These are phyloP conservation scores for Ganoderma multipileum DNA, from an alignment of 1,284 basidiomycete genomes.

Conservation along the genomic window DNA sequence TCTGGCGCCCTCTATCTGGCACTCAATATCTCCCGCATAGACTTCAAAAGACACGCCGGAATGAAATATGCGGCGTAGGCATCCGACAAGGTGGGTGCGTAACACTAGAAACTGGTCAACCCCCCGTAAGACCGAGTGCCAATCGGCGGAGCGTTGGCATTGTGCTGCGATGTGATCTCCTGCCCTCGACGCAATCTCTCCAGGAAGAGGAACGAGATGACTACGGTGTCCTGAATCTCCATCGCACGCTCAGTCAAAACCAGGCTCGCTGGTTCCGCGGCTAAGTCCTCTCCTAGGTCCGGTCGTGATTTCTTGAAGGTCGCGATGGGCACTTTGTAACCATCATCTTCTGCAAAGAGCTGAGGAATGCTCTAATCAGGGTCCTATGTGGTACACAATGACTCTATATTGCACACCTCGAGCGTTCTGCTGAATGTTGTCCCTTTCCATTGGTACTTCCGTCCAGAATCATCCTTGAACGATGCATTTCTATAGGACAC, in stretches of 20 bases:
- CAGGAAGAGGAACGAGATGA: conserved; percentile 49
- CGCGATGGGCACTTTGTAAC: conserved; percentile 41
- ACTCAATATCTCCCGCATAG: not conserved
- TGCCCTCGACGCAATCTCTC: conserved; percentile 36
- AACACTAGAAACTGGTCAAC: not conserved
- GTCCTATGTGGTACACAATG: not conserved
- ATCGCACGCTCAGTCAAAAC: conserved; percentile 41
- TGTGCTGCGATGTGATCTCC: conserved; percentile 22
- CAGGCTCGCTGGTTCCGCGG: conserved; percentile 40
- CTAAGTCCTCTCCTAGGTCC: conserved; percentile 27
- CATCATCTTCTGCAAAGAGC: conserved; percentile 44
- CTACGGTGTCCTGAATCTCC: conserved; percentile 44
- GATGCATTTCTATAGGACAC: not conserved
- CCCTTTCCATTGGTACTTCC: conserved; percentile 49
- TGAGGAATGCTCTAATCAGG: conserved; percentile 16
- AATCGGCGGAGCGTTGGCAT: conserved; percentile 4
- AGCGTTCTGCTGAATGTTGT: conserved; percentile 42
- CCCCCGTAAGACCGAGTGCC: not conserved
- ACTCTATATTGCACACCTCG: conserved; percentile 36
- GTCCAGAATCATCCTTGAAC: conserved; percentile 42
- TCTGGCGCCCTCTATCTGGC: not conserved
- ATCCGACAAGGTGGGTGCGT: not conserved
- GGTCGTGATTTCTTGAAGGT: conserved; percentile 43
- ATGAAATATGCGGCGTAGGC: not conserved
- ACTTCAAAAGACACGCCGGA: not conserved